These are phyloP conservation scores for Dioszegia aurantiaca DNA, from an alignment of 768 basidiomycete genomes.

Conservation along the genomic window DNA sequence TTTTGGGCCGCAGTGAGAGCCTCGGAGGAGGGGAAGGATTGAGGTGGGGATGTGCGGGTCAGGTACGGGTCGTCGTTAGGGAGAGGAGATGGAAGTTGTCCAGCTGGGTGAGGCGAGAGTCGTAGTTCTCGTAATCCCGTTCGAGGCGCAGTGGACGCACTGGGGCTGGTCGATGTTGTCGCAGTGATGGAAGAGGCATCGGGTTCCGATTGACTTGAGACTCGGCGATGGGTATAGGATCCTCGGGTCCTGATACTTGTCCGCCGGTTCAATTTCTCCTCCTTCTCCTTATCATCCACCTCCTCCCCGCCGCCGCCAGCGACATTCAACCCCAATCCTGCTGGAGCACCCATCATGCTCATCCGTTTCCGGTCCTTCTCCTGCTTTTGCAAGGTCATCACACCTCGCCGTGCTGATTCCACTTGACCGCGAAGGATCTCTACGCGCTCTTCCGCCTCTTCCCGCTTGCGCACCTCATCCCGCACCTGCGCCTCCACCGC, in stretches of 20 bases:
- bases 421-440: constrained; percentile 44
- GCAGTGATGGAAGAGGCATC: background rate
- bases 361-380: constrained; percentile 43
- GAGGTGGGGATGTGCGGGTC: background rate
- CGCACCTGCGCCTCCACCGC: constrained; percentile 43
- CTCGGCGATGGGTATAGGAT: constrained; percentile 25
- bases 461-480: constrained; percentile 41
- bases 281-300: constrained; percentile 9
- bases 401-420: constrained; percentile 46
- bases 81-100: constrained; percentile 11
- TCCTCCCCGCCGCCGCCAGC: constrained; percentile 22
- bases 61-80: constrained; percentile 1
- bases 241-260: constrained; percentile 24
- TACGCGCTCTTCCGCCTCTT: constrained; percentile 48
- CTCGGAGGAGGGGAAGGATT: background rate
- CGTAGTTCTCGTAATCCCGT: constrained; percentile 44
- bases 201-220: constrained; percentile 37
- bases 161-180: background rate
- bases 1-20: background rate
- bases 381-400: constrained; percentile 46
- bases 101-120: constrained; percentile 20
- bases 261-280: constrained; percentile 30
- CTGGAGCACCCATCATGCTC: constrained; percentile 15
- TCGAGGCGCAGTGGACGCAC: background rate
- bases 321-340: constrained; percentile 19